Evolutionary conservation across 1,284 basidiomycete genomes (phyloP), one percentile per base, ranked within the genome.

Genomic region (Flammula alnicola): DNA sequence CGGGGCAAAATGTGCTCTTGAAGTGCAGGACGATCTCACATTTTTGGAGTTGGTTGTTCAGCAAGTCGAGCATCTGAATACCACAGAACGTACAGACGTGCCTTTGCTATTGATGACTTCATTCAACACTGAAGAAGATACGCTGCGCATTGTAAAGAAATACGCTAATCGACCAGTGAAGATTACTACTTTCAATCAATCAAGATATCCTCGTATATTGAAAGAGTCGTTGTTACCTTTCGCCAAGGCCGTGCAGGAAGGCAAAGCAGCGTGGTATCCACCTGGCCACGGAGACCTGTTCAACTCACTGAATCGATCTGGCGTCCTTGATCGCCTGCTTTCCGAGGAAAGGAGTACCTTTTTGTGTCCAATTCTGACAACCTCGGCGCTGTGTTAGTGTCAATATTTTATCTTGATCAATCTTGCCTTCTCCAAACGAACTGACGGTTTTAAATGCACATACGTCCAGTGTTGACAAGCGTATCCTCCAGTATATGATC

Each of bases 291-390:
- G 94, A 72, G 94, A 97, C 64, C 63, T 94, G 57, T 94, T 89
- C 76, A 91, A 92, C 57, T 90, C 90, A 12, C 77, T 91, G 56
- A 79, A 82, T 68, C 93, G 96, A 76, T 94, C 91, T 17, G 94
- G 94, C 50, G 84, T 96, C 33, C 80, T 97, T 59, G 93, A 96
- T 68, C 88, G 93, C 69, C 82, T 97, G 41, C 76, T 97, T 52
- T 76, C 86, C 4, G 89, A 91, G 94, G 94, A 69, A 97, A 95
- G 74, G 93, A 96, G 72, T 95, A 96, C 76, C 83, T 96, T 56
- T 96, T 97, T 68, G 89, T 95, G 50, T 95, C 93, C 63, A 96
- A 96, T 78, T 93, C 93, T 43, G 94, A 96, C 73, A 96, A 96
- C 75, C 74, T 96, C 63, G 95, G 94, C 63, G 95, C 95, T 51